Evolutionary conservation across 371 early-diverging fungal genomes (phyloP), one percentile per base, ranked within the genome.

Genomic region (Umbelopsis sp.): DNA sequence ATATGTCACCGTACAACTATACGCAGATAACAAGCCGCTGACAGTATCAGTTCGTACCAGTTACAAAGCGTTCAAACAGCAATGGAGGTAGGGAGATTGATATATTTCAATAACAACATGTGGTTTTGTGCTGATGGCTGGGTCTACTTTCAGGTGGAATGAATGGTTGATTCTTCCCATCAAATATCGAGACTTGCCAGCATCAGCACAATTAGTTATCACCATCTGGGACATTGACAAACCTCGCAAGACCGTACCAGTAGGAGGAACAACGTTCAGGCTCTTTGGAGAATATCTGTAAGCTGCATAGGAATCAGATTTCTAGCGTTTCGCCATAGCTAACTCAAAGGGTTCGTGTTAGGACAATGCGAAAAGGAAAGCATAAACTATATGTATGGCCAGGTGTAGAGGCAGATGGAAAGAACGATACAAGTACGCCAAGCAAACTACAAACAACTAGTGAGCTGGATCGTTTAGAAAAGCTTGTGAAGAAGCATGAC

Each of bases 161-260:
- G 96, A 96, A 82, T 96, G 97, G 97, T 75, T 98, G 32, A 82
- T 86, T 16, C 78, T 98, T 44, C 97, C 98, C 2, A 82, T 96
- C 65, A 91, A 88, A 72, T 95, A 94, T 79, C 78, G 87, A 25
- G 95, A 96, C 74, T 74, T 98, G 37, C 94, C 97, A 0, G 73
- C 87, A 6, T 85, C 89, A 25, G 85, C 96, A 0, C 87, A 88
- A 65, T 77, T 94, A 44, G 85, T 84, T 10, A 81, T 97, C 45
- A 91, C 91, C 9, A 85, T 96, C 8, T 96, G 95, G 95, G 91
- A 93, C 68, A 83, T 89, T 52, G 75, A 80, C 9, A 92, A 89
- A 0, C 96, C 96, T 44, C 82, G 93, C 53, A 87, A 92, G 67
- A 83, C 89, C 1, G 76, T 80, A 18, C 86, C 91, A 35, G 71